Evolutionary conservation across 176 grass and related monocot genomes (phyloP).

Genomic region (Musa acuminata): DNA sequence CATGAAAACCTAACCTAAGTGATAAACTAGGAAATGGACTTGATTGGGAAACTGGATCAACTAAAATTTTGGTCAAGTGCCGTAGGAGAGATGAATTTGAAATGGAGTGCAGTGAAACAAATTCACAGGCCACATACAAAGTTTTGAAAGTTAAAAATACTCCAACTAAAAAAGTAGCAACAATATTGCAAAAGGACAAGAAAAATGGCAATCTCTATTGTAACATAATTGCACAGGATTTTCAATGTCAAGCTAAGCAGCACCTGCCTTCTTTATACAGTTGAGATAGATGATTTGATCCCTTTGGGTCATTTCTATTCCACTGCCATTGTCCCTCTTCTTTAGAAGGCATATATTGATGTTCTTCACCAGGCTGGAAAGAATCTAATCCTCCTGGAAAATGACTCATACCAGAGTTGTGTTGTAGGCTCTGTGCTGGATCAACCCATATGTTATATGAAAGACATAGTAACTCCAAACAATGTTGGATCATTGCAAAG

Average conservation of each 20-base stretch:
- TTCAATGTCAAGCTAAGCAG: conserved; percentile 6
- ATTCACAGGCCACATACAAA: not conserved
- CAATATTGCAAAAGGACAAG: not conserved
- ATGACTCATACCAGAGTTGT: conserved; percentile 37
- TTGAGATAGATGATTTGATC: conserved; percentile 35
- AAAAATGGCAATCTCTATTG: not conserved
- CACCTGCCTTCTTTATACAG: conserved; percentile 45
- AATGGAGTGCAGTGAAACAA: not conserved
- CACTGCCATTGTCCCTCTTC: conserved; percentile 49
- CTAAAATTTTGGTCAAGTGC: not conserved
- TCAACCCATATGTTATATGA: too few species aligned
- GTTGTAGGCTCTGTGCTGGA: conserved; percentile 48
- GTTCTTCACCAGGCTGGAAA: conserved; percentile 35
- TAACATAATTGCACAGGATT: conserved; percentile 2
- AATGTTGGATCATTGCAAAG: too few species aligned
- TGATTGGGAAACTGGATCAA: not conserved
- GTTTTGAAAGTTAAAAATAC: not conserved
- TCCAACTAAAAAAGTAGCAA: not conserved
- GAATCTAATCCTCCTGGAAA: conserved; percentile 34
- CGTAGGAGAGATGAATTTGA: not conserved
- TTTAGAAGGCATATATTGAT: conserved; percentile 37
- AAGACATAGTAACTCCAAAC: too few species aligned
- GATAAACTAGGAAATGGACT: not conserved
- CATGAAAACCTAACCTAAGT: too few species aligned
- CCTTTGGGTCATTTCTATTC: conserved; percentile 46